Percentiles rank a stretch among this genome's conserved stretches.
These are phyloP conservation scores for Hirschioporus abietinus DNA, from an alignment of 768 basidiomycete genomes.

Conservation along the genomic window DNA sequence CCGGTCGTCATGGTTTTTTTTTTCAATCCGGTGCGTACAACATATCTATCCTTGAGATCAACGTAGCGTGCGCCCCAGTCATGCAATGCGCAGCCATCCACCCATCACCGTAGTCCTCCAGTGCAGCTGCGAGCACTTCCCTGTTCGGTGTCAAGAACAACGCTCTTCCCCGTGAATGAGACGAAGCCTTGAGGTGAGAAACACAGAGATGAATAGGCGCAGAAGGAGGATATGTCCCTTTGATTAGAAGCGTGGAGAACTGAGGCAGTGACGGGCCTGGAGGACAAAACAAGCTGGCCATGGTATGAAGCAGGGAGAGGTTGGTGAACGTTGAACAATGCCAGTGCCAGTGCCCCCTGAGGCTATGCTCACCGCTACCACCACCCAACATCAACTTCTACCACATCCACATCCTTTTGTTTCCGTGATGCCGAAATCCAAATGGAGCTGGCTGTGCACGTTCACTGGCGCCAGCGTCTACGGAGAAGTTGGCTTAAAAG, in stretches of 20 bases:
- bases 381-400: neutral
- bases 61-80: slow-evolving; percentile 28
- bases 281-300: slow-evolving; percentile 30
- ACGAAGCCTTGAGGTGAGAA: slow-evolving; percentile 36
- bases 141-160: slow-evolving; percentile 54
- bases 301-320: neutral
- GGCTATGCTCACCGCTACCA: neutral
- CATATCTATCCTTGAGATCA: slow-evolving; percentile 42
- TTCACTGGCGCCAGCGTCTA: neutral
- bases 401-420: slow-evolving; percentile 1
- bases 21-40: slow-evolving; percentile 34
- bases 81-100: slow-evolving; percentile 32
- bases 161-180: slow-evolving; percentile 22
- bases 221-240: slow-evolving; percentile 59
- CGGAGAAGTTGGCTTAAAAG: neutral
- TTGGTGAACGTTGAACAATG: too few relatives aligned
- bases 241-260: slow-evolving; percentile 55
- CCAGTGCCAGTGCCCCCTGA: neutral
- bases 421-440: neutral
- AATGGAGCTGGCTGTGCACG: neutral
- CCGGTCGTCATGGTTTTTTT: slow-evolving; percentile 7
- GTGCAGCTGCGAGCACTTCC: slow-evolving; percentile 31
- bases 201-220: slow-evolving; percentile 65
- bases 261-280: slow-evolving; percentile 44
- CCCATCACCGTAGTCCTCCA: slow-evolving; percentile 46